A percentile compares a stretch with the other conserved stretches of the same genome.
Conservation (phyloP, 2,329 filamentous ascomycete species). For the Alternaria angustiovoidea region DNA sequence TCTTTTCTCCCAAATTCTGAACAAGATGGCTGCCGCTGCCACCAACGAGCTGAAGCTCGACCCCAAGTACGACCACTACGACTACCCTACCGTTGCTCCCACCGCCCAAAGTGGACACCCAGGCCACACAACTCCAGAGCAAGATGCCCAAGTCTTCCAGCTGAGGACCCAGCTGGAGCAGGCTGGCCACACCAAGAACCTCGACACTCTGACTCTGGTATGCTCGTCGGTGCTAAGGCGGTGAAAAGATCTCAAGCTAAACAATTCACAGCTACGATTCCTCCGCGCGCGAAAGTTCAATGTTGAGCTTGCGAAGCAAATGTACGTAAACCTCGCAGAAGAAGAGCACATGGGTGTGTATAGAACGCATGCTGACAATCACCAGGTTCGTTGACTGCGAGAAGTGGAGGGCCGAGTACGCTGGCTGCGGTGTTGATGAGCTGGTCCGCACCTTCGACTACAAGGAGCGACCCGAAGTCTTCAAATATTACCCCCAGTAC, state of each 20-base stretch:
- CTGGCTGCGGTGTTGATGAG: slow-evolving; percentile 73
- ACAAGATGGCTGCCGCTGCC: slow-evolving; percentile 42
- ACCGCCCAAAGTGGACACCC: slow-evolving; percentile 79
- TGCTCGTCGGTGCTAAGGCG: slow-evolving; percentile 33
- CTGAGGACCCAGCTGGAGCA: slow-evolving; percentile 85
- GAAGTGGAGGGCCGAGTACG: slow-evolving; percentile 87
- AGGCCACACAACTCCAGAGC: slow-evolving; percentile 83
- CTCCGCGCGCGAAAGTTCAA: slow-evolving; percentile 95
- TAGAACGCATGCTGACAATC: slow-evolving; percentile 32
- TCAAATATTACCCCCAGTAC: slow-evolving; percentile 95
- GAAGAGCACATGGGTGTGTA: background rate
- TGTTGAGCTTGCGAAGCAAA: slow-evolving; percentile 81
- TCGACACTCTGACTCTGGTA: slow-evolving; percentile 93
- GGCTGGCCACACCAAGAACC: slow-evolving; percentile 79
- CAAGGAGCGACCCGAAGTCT: slow-evolving; percentile 81
- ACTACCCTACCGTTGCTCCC: slow-evolving; percentile 83
- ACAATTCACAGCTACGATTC: slow-evolving; percentile 74
- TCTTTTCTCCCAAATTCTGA: slow-evolving; percentile 13
- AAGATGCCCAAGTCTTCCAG: slow-evolving; percentile 90
- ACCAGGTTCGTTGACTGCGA: slow-evolving; percentile 88
- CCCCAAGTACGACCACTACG: slow-evolving; percentile 95
- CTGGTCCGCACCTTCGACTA: slow-evolving; percentile 85
- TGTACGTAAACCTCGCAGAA: slow-evolving; percentile 66
- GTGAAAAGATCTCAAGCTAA: slow-evolving; percentile 25
- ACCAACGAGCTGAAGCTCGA: slow-evolving; percentile 64